Base-by-base conservation (phyloP, 495 filamentous ascomycete genomes). In the Corynascus novoguineensis region DNA sequence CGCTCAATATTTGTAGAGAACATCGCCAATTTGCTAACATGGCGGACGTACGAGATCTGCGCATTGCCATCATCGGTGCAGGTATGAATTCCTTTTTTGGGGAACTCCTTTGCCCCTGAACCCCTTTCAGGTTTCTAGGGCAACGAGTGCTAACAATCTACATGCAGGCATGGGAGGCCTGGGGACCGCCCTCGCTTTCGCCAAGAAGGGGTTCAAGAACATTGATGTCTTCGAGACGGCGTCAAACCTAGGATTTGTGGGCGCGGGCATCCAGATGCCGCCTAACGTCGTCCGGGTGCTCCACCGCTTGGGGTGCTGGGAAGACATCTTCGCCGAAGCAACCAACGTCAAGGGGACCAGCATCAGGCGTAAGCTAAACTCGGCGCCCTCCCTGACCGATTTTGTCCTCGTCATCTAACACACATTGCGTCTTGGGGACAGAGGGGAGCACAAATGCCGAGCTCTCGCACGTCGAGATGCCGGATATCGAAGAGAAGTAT, bases 101-200 rank as follows among this genome's bases (percentile, higher is more conserved):
- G n/a, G n/a, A n/a, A n/a, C n/a, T n/a, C n/a, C n/a, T n/a, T n/a
- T n/a, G n/a, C n/a, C n/a, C n/a, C n/a, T n/a, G n/a, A n/a, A n/a
- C n/a, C n/a, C n/a, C n/a, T n/a, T n/a, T n/a, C 34, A 25, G 0
- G 15, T 21, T n/a, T 41, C 34, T 24, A 8, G 11, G 14, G 6
- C 15, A n/a, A 28, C 57, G 50, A 57, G 28, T 57, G 21, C 59
- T 62, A 24, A 57, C 51, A 14, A 19, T 22, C 22, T 35, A n/a
- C n/a, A n/a, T n/a, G 53, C 62, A 86, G 87, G 87, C 53, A 91
- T 91, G 87, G 88, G 87, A 27, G 88, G 88, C 29, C 72, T 92
- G 34, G 83, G 86, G 40, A 79, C 71, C 45, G 87, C 88, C 42
- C 78, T 92, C 22, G 84, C 86, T 25, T 78, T 90, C 35, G 86